Base-by-base conservation (phyloP, 306 rosid species). In the Quercus parvula region DNA sequence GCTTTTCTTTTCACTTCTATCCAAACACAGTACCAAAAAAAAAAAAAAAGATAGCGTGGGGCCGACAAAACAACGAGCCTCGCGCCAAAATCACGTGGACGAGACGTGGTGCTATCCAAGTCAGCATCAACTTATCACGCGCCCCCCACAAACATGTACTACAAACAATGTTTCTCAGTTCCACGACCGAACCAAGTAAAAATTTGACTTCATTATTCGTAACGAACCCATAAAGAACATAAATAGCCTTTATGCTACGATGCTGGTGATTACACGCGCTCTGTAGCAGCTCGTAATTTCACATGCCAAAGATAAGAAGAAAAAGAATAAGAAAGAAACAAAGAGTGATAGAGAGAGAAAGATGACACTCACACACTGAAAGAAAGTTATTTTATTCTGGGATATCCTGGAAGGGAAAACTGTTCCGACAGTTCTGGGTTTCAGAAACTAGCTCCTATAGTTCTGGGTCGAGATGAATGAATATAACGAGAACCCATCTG, bases 381-480 rank as follows among this genome's bases (percentile, higher is more conserved):
- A 22, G 61, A 0, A 56, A 19, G 15, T 27, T 75, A 71, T 56
- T 55, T 44, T 59, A 69, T 81, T 62, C 79, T 81, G 74, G 83
- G 80, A 82, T 77, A 82, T 82, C 78, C 85, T 70, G 14, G 18
- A 73, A 75, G 49, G 61, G 75, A 62, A 79, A 71, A 71, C 56
- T 70, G 22, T 14, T 24, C 31, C 71, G 2, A 41, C 2, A 41
- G 12, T 46, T 77, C 70, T 71, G 74, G 33, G 52, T 69, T 33
- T 49, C 25, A 56, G 38, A 5, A 9, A 66, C 61, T 56, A 49
- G 18, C 19, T 54, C 27, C 2, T 52, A 55, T 10, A 71, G 51
- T 20, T 82, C 69, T 74, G 56, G 83, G 74, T 75, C 52, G 76
- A 84, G 69, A 86, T 87, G 87, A 84, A 87, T 19, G 81, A 78